These are phyloP conservation scores for Arbutus unedo DNA, from an alignment of 148 eudicot species.

Conservation along the genomic window DNA sequence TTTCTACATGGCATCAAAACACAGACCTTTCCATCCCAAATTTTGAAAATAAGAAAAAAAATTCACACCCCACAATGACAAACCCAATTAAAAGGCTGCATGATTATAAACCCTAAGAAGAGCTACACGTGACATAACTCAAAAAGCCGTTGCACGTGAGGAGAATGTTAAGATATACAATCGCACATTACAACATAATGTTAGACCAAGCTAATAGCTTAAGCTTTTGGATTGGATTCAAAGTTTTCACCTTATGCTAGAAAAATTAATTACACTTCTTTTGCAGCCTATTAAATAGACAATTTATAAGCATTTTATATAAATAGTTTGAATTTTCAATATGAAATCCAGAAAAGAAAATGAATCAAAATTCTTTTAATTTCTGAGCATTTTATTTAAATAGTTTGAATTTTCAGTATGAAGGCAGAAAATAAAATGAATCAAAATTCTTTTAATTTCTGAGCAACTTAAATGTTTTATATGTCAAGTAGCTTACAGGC, in stretches of 20 bases:
- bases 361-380: neutral
- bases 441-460: neutral
- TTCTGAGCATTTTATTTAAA: neutral
- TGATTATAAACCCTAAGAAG: too few relatives aligned
- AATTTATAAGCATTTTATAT: neutral
- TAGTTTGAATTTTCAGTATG: neutral
- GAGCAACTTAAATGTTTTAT: neutral
- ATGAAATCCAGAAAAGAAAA: neutral
- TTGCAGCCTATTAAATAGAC: neutral
- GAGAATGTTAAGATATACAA: too few relatives aligned
- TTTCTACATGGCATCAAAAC: too few relatives aligned
- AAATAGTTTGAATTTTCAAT: neutral
- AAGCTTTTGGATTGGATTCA: too few relatives aligned
- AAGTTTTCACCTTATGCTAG: neutral
- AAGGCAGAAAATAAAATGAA: neutral
- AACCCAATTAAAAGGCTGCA: too few relatives aligned
- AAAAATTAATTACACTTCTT: neutral
- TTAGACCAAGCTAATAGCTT: too few relatives aligned
- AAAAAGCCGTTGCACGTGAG: too few relatives aligned
- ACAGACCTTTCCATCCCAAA: too few relatives aligned
- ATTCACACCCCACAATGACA: too few relatives aligned
- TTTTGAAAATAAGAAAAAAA: too few relatives aligned
- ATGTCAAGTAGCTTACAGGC: neutral
- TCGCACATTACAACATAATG: too few relatives aligned
- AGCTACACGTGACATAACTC: too few relatives aligned